These are phyloP conservation scores for Colletotrichum nymphaeae DNA, from an alignment of 2,329 filamentous ascomycete genomes.

Conservation along the genomic window DNA sequence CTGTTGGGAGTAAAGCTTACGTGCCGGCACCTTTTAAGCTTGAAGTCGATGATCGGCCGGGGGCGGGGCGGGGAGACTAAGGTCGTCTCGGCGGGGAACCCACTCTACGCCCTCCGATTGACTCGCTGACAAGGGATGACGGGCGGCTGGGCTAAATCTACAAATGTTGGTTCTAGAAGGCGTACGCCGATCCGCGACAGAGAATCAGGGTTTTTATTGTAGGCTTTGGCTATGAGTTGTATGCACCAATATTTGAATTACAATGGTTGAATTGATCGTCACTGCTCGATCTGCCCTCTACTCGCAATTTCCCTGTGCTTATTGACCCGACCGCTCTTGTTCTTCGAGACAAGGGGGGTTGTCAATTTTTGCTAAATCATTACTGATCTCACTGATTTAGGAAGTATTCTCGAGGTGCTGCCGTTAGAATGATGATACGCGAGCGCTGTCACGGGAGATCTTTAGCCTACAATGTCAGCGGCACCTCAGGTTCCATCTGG, in stretches of 20 bases:
- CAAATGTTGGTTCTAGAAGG: not conserved
- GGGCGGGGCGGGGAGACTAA: not conserved
- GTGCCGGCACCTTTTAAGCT: not conserved
- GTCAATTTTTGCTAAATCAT: not conserved
- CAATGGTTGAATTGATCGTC: too few relatives aligned
- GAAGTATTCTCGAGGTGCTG: not conserved
- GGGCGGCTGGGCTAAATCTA: not conserved
- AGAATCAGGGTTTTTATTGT: too few relatives aligned
- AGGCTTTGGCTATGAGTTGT: too few relatives aligned
- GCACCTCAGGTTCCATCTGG: not conserved
- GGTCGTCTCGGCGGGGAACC: not conserved
- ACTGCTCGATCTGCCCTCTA: too few relatives aligned
- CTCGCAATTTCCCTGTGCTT: not conserved
- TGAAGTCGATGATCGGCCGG: not conserved
- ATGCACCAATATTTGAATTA: too few relatives aligned
- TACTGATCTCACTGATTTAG: not conserved
- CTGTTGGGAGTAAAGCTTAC: not conserved
- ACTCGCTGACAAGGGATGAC: not conserved
- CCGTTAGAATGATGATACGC: too few relatives aligned
- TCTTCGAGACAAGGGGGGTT: not conserved
- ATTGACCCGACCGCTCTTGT: not conserved
- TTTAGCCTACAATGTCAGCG: not conserved
- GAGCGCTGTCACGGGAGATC: not conserved
- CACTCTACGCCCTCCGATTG: slow-evolving; percentile 24
- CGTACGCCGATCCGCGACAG: not conserved